Evolutionary conservation across 805 yeast genomes (phyloP), one percentile per base, ranked within the genome.

Genomic region (Ogataea chonburiensis): DNA sequence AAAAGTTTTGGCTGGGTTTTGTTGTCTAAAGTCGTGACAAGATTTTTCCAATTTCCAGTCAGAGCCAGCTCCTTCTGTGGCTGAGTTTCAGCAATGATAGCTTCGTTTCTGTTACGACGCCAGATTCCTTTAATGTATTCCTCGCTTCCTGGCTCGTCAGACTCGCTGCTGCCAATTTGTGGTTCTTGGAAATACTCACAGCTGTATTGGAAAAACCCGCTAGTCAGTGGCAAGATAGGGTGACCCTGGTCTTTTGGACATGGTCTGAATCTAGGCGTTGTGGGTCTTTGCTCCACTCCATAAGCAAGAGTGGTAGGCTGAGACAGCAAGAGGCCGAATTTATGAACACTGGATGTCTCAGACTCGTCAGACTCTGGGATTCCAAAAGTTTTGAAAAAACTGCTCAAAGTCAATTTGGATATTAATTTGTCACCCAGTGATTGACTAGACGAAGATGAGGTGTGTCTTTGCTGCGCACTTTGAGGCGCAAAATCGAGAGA

Each of bases 111-210:
- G 52, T 83, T 84, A 45, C 95, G 72, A 49, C 96, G 72, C 98
- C 98, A 93, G 16, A 86, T 62, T 40, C 94, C 69, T 46, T 77
- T 80, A 22, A 85, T 78, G 50, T 86, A 86, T 45, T 86, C 89
- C 40, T 81, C 77, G 38, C 96, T 86, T 0, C 98, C 98, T 0
- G 95, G 93, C 57, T 88, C 96, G 50, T 91, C 97, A 12, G 78
- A 63, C 49, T 91, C 97, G 36, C 76, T 73, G 40, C 77, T 80
- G 8, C 86, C 79, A 81, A 89, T 81, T 55, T 91, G 98, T 0
- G 98, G 97, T 55, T 89, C 98, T 53, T 89, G 95, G 65, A 91
- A 93, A 54, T 88, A 89, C 58, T 93, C 98, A 41, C 86, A 76
- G 49, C 84, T 76, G 58, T 81, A 85, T 34, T 81, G 85, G 43